phyloP scores from a whole-genome alignment of 1,284 basidiomycete genomes.

The Cutaneotrichosporon cyanovorans region DNA sequence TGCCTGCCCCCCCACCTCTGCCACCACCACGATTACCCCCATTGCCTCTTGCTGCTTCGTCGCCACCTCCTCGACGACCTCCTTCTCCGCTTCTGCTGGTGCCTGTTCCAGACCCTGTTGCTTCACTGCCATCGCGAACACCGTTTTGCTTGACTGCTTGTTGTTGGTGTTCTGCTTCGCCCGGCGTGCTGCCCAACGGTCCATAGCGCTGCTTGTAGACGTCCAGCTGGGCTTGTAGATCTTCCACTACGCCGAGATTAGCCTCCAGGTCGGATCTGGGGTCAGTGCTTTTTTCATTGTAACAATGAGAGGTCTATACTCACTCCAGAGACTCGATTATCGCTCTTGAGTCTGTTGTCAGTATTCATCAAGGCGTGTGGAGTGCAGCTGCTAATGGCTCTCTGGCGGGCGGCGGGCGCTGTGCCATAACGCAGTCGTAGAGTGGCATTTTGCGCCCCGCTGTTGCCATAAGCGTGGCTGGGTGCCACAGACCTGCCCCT shows the following conservation, averaged over 20 bases:
- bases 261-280: slow-evolving; percentile 32
- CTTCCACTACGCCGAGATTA: slow-evolving; percentile 27
- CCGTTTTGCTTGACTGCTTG: too few relatives aligned
- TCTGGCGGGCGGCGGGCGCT: too few relatives aligned
- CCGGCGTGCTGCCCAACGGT: neutral
- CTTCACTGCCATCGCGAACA: too few relatives aligned
- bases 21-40: neutral
- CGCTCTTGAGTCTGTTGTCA: slow-evolving; percentile 27
- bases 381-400: too few relatives aligned
- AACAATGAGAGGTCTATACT: slow-evolving; percentile 5
- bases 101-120: too few relatives aligned
- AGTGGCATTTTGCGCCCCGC: too few relatives aligned
- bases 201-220: slow-evolving; percentile 23
- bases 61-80: neutral
- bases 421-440: too few relatives aligned
- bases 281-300: neutral
- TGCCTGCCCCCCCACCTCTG: neutral
- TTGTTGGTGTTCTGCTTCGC: too few relatives aligned
- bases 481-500: too few relatives aligned
- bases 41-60: neutral
- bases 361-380: too few relatives aligned
- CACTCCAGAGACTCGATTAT: slow-evolving; percentile 40
- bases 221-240: slow-evolving; percentile 24
- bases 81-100: too few relatives aligned
- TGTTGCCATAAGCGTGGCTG: too few relatives aligned